A percentile compares a stretch with the other conserved stretches of the same genome.
phyloP scores from a whole-genome alignment of 306 rosid genomes.

The Rosa lucieae region DNA sequence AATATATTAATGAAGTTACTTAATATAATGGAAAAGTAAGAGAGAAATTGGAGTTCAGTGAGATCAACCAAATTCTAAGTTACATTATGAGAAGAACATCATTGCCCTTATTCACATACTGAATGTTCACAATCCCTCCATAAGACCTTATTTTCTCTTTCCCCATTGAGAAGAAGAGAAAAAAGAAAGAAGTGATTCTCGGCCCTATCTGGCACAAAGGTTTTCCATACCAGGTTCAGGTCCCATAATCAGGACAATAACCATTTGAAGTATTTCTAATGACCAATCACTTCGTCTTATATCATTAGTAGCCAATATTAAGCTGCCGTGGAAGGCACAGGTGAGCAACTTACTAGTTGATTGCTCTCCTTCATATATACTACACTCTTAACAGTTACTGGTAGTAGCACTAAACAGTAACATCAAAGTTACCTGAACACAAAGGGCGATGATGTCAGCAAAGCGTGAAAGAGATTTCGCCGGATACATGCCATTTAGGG shows the following conservation, averaged over 20 bases:
- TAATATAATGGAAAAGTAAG: not conserved
- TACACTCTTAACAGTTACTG: not conserved
- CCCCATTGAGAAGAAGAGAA: not conserved
- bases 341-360: not conserved
- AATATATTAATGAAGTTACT: not conserved
- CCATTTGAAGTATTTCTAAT: not conserved
- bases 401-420: conserved; percentile 2
- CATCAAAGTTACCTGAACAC: conserved; percentile 77
- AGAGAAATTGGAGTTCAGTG: not conserved
- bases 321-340: not conserved
- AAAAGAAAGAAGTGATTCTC: not conserved
- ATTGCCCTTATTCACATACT: not conserved
- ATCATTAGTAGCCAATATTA: not conserved
- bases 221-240: not conserved
- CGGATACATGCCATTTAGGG: conserved; percentile 92
- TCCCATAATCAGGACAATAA: not conserved
- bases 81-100: conserved; percentile 1
- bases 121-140: not conserved
- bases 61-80: not conserved
- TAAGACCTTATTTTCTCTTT: not conserved
- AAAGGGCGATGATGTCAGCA: conserved; percentile 87
- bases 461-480: conserved; percentile 96
- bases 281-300: not conserved
- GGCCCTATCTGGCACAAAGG: not conserved
- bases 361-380: not conserved